Evolutionary conservation across 2,329 filamentous ascomycete species (phyloP), one percentile per base, ranked within the genome.

Genomic region (Fusarium tricinctum): DNA sequence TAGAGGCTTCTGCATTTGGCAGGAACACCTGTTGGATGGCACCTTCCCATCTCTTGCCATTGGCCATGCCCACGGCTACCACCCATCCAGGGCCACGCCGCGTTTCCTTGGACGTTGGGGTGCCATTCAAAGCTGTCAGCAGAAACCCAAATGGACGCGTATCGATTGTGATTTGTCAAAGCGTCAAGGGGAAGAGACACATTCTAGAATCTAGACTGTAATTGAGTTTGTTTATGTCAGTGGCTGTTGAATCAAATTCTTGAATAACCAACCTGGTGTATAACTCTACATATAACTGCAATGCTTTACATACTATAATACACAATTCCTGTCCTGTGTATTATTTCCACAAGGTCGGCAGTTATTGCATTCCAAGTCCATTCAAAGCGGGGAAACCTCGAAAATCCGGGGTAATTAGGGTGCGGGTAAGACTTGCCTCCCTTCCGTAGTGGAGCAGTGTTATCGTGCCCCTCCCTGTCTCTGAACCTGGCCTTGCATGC

Each of bases 401-500:
- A 74, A 74, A 74, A 74, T 74, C 73, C 68, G 73, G 73, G 73
- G 73, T 73, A 74, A 64, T 63, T 66, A 73, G 55, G 59, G 66
- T 59, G 57, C 66, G 66, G 66, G 61, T 55, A 67, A 63, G 58
- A 39, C 56, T 58, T 67, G 56, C 68, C 55, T 61, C 32, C 63
- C 69, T 69, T 59, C 46, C 45, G 54, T 57, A 28, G 72, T 73
- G 72, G 72, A 71, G 69, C 55, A 62, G 57, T 28, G 26, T 62
- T 46, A 26, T 35, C 42, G 30, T 54, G 49, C 39, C 46, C 22
- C 26, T 38, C 30, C 35, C 17, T 38, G 33, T 51, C 65, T 47
- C 56, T 38, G 38, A n/a, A 5, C 20, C 38, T 47, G 58, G 47
- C 39, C 63, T 56, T 63, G 44, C 44, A 44, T 45, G 35, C n/a